Base-by-base conservation (phyloP, 23 red algal genomes). In the Pyropia haitanensis region DNA sequence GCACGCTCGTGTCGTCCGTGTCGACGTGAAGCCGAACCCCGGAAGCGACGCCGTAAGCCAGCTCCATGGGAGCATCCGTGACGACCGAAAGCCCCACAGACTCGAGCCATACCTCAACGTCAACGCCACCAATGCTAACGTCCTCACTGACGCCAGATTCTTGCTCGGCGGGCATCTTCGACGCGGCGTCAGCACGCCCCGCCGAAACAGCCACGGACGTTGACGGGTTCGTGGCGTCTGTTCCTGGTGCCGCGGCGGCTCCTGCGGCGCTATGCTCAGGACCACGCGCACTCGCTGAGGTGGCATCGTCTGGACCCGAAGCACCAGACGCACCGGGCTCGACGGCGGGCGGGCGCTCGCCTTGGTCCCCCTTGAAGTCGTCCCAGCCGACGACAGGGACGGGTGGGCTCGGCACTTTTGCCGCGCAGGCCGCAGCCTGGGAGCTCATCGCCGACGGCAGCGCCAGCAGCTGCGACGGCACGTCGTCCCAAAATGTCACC, bases 401-500 rank as follows among this genome's bases (percentile, higher is more conserved):
- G 10, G 29, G 62, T 19, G 25, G 51, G 10, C 0, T 60, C 9
- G 57, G 4, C 57, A 16, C 19, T 24, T 1, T 21, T 18, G 44
- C 27, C 5, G 51, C 30, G 31, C 70, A 53, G 0, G 14, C 48
- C 53, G 70, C 0, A 28, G 8, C 16, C 39, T 32, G 50, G 29
- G 44, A 17, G 34, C 56, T 23, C 20, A 53, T 13, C 0, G 18
- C 12, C 20, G 10, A 13, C 7, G 53, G 15, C 4, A 53, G 13
- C 26, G 62, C 32, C 44, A 64, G 22, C 27, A 65, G 20, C 16
- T 56, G 27, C 14, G 28, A 50, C 9, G 53, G 33, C 17, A 63
- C 87, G 51, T 82, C 91, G 51, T 96, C 92, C 29, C 31, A 75
- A 34, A 96, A 86, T 1, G 84, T 96, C n/a, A 96, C 79, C 18